Base-by-base conservation (phyloP, 2,329 filamentous ascomycete genomes). In the Rutstroemia sp. region DNA sequence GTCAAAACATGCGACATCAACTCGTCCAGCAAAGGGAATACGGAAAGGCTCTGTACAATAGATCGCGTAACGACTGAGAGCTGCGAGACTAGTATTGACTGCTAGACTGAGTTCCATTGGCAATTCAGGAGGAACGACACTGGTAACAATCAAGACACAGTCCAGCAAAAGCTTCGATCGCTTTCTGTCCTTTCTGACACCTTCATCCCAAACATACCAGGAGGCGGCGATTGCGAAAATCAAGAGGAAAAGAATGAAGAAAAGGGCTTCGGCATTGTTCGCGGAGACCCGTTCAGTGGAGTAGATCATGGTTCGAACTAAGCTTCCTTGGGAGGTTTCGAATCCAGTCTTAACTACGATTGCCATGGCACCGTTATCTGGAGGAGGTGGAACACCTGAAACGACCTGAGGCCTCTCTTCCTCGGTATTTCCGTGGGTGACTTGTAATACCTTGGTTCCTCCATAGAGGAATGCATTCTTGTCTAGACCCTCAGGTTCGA, bases 271-370 rank as follows among this genome's bases (percentile, higher is more conserved):
- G 46, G 86, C 86, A 68, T 99, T 97, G 75, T 96, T 96, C 65
- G 94, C 94, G n/a, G 92, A 97, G 23, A 99, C 92, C 63, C 92
- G 90, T 73, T 99, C 94, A 1, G 94, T 99, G 1, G 95, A 96
- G 76, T 96, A 99, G 68, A 99, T 99, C 94, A 99, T 99, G 64
- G 94, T 99, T 60, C 94, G 88, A 59, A 99, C 94, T 58, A 99
- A 82, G 72, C 91, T 96, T 61, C 94, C 94, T 74, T 99, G 95
- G 56, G 92, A 97, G 10, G 94, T 99, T 75, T 99, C 95, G 68
- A 99, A 99, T 12, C 94, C 94, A 54, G 94, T 99, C 81, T 96
- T 97, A 68, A 92, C 87, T 47, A 99, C 90, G 61, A 99, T 82
- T 60, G 92, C 94, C 78, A 97, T 82, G 38, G 92, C 94, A 53